Evolutionary conservation across 192 early-diverging fungal species (phyloP).

Genomic region (Coemansia reversa): DNA sequence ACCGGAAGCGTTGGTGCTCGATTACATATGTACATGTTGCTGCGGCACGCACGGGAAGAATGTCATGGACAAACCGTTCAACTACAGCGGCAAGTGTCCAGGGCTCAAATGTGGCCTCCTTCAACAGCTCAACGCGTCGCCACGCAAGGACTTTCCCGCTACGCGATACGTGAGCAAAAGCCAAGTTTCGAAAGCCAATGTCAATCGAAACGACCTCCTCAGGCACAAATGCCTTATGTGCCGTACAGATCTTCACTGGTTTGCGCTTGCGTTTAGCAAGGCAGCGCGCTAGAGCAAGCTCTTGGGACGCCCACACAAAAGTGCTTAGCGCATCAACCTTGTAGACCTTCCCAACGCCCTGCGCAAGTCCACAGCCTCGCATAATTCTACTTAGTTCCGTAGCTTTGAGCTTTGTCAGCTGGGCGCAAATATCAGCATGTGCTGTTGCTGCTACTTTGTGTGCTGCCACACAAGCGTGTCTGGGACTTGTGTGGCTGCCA

Average conservation of each 20-base stretch:
- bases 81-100: constrained; percentile 46
- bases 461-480: neutral
- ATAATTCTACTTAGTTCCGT: constrained; percentile 35
- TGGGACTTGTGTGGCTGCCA: neutral
- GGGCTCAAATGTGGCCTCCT: constrained; percentile 45
- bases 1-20: constrained; percentile 56
- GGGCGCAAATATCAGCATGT: constrained; percentile 7
- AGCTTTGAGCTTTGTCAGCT: constrained; percentile 26
- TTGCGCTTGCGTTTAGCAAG: constrained; percentile 2
- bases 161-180: constrained; percentile 44
- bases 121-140: constrained; percentile 44
- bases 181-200: constrained; percentile 54
- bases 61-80: constrained; percentile 30
- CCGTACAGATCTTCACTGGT: constrained; percentile 6
- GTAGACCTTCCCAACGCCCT: constrained; percentile 33
- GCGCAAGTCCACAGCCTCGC: constrained; percentile 39
- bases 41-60: constrained; percentile 28
- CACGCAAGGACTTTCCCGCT: constrained; percentile 39
- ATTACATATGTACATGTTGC: constrained; percentile 42
- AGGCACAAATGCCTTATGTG: constrained; percentile 27
- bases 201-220: constrained; percentile 53
- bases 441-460: neutral
- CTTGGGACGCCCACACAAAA: constrained; percentile 37
- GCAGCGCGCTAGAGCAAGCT: constrained; percentile 26
- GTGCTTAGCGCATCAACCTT: constrained; percentile 32